Evolutionary conservation across 2,329 filamentous ascomycete genomes (phyloP), one percentile per base, ranked within the genome.

Genomic region (Alternaria triticimaculans): DNA sequence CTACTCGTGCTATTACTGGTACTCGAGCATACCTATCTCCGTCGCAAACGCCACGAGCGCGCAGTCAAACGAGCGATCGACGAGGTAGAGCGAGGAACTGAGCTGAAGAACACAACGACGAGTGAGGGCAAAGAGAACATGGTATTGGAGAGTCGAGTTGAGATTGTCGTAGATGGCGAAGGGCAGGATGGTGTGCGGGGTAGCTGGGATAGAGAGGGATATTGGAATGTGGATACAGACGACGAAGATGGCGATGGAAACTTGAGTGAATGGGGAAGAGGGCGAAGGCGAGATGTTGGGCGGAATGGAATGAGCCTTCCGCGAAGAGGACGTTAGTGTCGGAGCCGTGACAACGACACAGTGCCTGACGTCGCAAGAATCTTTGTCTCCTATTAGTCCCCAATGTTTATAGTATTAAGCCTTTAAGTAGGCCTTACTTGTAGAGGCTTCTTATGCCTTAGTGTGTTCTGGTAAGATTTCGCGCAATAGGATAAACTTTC

Each of bases 121-220:
- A 43, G 50, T 26, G 66, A 62, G 37, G 71, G 61, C 37, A 65
- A 70, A 37, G 74, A 78, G 37, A 70, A 69, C 30, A 63, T 72
- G 57, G 71, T 74, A 3, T 37, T 75, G 41, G 74, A 76, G 48
- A 74, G 70, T 46, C 58, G 72, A 26, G 67, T 72, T 12, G 69
- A 70, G 45, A 71, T 78, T 58, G 37, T 74, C 11, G 64, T 74
- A 18, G 72, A 68, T 5, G 65, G 63, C 3, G 68, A 56, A 25
- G 57, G 54, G 10, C 51, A 65, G 15, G 37, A 41, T 2, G 65
- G 66, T 25, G 63, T 66, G n/a, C 57, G 62, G 43, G 45, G 33
- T 15, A 54, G 57, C 20, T 33, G 23, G 43, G 21, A 55, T 20
- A 18, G 7, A 15, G 43, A 41, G 5, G 26, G 21, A 10, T 58